Evolutionary conservation across 768 basidiomycete species (phyloP), one percentile per base, ranked within the genome.

Genomic region (Lactarius pseudohatsudake): DNA sequence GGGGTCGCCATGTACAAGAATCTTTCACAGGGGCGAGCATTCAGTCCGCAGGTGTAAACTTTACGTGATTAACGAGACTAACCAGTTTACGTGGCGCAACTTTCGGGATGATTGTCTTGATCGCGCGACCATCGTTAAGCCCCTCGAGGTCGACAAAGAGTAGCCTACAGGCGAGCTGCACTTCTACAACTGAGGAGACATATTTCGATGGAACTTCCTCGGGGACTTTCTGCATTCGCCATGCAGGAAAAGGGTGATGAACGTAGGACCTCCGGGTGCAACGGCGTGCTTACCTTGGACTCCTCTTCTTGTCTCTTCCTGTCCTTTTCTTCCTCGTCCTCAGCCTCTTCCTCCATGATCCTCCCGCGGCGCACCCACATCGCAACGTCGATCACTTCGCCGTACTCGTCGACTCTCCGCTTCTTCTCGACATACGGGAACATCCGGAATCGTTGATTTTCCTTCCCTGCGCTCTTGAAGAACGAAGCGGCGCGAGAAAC

Each of bases 101-200:
- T 79, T 97, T 93, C 3, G 96, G 93, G 5, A 98, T 89, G 69
- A 99, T 97, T 0, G 92, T 95, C 77, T 98, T 98, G 67, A 97
- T 89, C 0, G 97, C 95, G 67, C 96, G 91, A 2, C 96, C 96
- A 72, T 99, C 97, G 72, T 96, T 96, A 61, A 96, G 79, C 36
- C 97, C 97, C 73, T 98, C 97, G 85, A 98, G 88, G 73, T 99
- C 96, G 56, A 98, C 87, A 72, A 92, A 98, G 56, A 95, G 84
- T 34, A 98, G 78, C 5, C 90, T 86, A 72, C 96, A 97, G 36
- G 90, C 86, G 40, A 98, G 74, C 64, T 94, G 88, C 30, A 98
- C 84, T 64, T 90, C 87, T 7, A 91, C 80, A 30, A 85, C 81
- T 53, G 89, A 88, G 0, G 87, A 84, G 56, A 97, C 82, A 71